Evolutionary conservation across 2,329 filamentous ascomycete species (phyloP).

Genomic region (Cladophialophora exuberans): DNA sequence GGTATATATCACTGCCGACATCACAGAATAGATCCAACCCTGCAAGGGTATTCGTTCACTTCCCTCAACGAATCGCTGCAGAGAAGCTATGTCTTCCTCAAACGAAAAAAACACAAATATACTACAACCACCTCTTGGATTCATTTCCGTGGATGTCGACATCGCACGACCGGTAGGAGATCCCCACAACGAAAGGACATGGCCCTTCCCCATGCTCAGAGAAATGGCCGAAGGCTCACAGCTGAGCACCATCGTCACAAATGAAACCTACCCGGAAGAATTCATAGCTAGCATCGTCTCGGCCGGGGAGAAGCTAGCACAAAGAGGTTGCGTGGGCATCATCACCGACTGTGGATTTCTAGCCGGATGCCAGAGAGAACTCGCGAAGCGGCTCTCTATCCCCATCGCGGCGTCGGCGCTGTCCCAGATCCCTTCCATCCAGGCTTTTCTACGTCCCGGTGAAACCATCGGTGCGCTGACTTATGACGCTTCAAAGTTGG

Average conservation of each 20-base stretch:
- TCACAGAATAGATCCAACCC: not conserved
- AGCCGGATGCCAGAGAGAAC: conserved; percentile 41
- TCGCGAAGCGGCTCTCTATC: conserved; percentile 40
- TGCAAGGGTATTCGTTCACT: not conserved
- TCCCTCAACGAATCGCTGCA: not conserved
- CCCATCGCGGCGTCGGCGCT: conserved; percentile 44
- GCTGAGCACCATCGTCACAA: conserved; percentile 38
- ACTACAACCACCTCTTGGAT: conserved; percentile 41
- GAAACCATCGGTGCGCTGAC: conserved; percentile 40
- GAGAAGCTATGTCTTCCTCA: not conserved
- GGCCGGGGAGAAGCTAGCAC: conserved; percentile 39
- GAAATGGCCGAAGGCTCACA: conserved; percentile 39
- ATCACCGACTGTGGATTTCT: conserved; percentile 48
- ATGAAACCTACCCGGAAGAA: conserved; percentile 37
- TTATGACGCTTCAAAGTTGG: conserved; percentile 32
- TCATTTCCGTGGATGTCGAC: conserved; percentile 42
- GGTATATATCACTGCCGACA: not conserved
- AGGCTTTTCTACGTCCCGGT: conserved; percentile 33
- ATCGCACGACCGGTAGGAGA: conserved; percentile 43
- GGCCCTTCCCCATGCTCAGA: conserved; percentile 44
- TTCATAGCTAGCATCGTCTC: conserved; percentile 43
- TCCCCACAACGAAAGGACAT: conserved; percentile 41
- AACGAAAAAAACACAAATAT: not conserved
- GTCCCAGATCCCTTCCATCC: conserved; percentile 40
- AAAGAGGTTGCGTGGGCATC: conserved; percentile 42